A percentile compares a stretch with the other conserved stretches of the same genome.
Evolutionary conservation across 2,329 filamentous ascomycete genomes (phyloP).

Genomic region (Dothidotthia symphoricarpi): DNA sequence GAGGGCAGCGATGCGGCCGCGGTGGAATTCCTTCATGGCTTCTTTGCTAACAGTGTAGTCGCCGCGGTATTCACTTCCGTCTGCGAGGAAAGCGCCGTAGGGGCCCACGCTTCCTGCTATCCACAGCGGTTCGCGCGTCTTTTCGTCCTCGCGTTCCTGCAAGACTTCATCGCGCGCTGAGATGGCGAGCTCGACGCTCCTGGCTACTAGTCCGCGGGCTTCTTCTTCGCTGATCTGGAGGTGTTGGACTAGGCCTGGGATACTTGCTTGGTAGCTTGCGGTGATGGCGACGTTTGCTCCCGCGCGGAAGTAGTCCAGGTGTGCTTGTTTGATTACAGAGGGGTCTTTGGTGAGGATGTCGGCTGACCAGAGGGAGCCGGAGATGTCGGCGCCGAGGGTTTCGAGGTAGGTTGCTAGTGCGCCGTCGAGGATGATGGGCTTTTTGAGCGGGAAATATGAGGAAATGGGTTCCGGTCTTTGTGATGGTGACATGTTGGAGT

Average conservation of each 20-base stretch:
- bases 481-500: too few species aligned
- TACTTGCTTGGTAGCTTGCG: constrained; percentile 49
- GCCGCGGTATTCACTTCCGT: constrained; percentile 50
- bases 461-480: too few species aligned
- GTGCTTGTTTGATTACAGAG: constrained; percentile 44
- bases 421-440: constrained; percentile 46
- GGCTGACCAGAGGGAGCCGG: constrained; percentile 48
- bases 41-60: constrained; percentile 37
- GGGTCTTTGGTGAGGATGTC: constrained; percentile 44
- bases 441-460: too few species aligned
- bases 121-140: constrained; percentile 18
- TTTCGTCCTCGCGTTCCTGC: constrained; percentile 4
- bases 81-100: constrained; percentile 49
- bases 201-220: constrained; percentile 39
- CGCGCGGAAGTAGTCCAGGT: constrained; percentile 46
- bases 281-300: constrained; percentile 51
- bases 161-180: constrained; percentile 39
- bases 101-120: constrained; percentile 50
- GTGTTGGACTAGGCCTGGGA: constrained; percentile 43
- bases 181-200: constrained; percentile 45
- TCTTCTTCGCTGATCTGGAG: constrained; percentile 33
- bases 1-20: constrained; percentile 43
- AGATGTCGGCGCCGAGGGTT: constrained; percentile 45
- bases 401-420: constrained; percentile 51
- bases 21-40: constrained; percentile 46